Percentiles rank a stretch among this genome's conserved stretches.
phyloP scores from a whole-genome alignment of 129 eudicot species.

The Tagetes erecta region DNA sequence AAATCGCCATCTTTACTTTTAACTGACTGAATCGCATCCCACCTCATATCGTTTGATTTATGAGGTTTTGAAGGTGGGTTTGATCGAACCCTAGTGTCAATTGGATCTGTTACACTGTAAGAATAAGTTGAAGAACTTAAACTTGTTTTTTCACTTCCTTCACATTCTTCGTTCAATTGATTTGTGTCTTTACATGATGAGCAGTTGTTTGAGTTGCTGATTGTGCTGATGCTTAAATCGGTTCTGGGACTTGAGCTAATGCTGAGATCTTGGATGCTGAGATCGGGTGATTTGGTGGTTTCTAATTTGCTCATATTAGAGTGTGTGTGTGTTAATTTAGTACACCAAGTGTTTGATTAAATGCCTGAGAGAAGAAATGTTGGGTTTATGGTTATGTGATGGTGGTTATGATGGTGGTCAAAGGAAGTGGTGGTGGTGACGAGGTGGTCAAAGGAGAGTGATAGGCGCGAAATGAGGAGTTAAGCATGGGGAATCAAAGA shows the following conservation, averaged over 20 bases:
- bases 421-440: slow-evolving; percentile 55
- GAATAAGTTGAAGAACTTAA: slow-evolving; percentile 66
- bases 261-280: slow-evolving; percentile 47
- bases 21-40: slow-evolving; percentile 83
- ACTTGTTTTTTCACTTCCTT: slow-evolving; percentile 63
- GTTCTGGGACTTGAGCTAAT: slow-evolving; percentile 48
- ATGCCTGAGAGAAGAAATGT: slow-evolving; percentile 37
- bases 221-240: slow-evolving; percentile 46
- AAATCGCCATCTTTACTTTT: slow-evolving; percentile 66
- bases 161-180: slow-evolving; percentile 33
- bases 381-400: slow-evolving; percentile 11
- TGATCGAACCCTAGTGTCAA: slow-evolving; percentile 50
- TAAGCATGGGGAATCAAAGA: slow-evolving; percentile 49
- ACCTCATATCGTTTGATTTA: slow-evolving; percentile 69
- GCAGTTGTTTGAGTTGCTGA: slow-evolving; percentile 39
- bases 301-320: slow-evolving; percentile 40
- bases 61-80: slow-evolving; percentile 71
- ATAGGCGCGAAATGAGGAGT: slow-evolving; percentile 40
- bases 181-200: slow-evolving; percentile 40
- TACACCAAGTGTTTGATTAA: slow-evolving; percentile 50
- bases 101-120: slow-evolving; percentile 40
- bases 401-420: slow-evolving; percentile 43
- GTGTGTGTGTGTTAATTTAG: neutral
- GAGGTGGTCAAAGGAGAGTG: slow-evolving; percentile 71
- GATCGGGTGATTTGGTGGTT: slow-evolving; percentile 44